These are phyloP conservation scores for Myotisia sp. DNA, from an alignment of 2,329 filamentous ascomycete genomes.

Conservation along the genomic window DNA sequence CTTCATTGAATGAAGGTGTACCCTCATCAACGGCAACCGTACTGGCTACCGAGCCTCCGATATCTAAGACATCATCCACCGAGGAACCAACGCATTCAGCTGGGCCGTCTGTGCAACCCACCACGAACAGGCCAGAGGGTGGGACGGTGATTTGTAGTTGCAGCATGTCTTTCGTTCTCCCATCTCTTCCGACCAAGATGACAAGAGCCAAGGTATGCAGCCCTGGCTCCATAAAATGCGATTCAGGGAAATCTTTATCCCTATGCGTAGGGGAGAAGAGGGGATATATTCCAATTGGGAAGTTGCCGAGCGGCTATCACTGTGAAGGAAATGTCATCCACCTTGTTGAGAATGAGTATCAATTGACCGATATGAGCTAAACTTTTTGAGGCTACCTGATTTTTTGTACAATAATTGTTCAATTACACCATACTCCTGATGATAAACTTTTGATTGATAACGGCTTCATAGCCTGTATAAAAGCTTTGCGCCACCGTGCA, in stretches of 20 bases:
- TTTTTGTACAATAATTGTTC: too few species aligned
- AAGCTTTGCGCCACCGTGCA: too few species aligned
- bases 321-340: too few species aligned
- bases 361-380: too few species aligned
- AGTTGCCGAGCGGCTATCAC: too few species aligned
- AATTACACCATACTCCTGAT: too few species aligned
- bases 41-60: not conserved
- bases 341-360: too few species aligned
- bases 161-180: not conserved
- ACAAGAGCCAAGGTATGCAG: slow-evolving; percentile 1
- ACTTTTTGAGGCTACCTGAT: too few species aligned
- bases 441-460: too few species aligned
- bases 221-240: slow-evolving; percentile 9
- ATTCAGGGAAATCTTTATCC: slow-evolving; percentile 9
- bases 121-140: not conserved
- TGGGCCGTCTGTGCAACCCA: not conserved
- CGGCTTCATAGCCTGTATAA: too few species aligned
- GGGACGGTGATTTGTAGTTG: not conserved
- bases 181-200: not conserved
- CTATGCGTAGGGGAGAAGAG: slow-evolving; percentile 4
- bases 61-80: not conserved
- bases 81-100: not conserved
- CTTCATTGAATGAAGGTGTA: not conserved
- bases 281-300: slow-evolving; percentile 9
- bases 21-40: not conserved